A percentile compares a stretch with the other conserved stretches of the same genome.
Evolutionary conservation across 768 basidiomycete species (phyloP).

Genomic region (Lactarius sanguifluus): DNA sequence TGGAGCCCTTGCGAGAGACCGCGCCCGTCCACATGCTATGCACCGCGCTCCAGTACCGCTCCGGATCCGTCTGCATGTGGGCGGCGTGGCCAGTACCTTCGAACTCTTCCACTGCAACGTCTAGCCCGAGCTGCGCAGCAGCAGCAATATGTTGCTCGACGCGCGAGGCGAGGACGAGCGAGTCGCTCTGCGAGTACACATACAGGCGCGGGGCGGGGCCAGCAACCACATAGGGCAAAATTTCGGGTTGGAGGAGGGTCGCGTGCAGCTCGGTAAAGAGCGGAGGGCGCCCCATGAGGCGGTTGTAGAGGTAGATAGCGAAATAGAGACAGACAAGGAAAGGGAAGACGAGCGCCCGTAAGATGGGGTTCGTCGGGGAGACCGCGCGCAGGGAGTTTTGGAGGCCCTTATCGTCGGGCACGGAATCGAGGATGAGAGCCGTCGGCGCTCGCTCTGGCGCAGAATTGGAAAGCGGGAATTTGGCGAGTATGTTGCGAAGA

Average conservation of each 20-base stretch:
- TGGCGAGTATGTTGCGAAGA: constrained; percentile 27
- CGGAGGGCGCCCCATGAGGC: constrained; percentile 11
- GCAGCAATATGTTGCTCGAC: constrained; percentile 27
- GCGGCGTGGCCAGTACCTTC: constrained; percentile 26
- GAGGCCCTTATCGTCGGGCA: constrained; percentile 28
- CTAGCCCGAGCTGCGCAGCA: constrained; percentile 20
- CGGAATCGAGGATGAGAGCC: constrained; percentile 30
- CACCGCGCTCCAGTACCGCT: constrained; percentile 29
- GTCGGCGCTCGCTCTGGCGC: constrained; percentile 15
- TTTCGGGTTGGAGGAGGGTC: constrained; percentile 24
- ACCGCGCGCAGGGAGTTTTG: constrained; percentile 26
- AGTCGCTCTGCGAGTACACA: constrained; percentile 28
- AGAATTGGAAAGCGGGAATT: constrained; percentile 6
- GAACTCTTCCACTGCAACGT: constrained; percentile 29
- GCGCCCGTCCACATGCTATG: constrained; percentile 25
- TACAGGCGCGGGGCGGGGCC: constrained; percentile 26
- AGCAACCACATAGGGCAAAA: constrained; percentile 17
- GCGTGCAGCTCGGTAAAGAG: constrained; percentile 26
- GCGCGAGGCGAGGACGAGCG: constrained; percentile 21
- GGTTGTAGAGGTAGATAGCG: constrained; percentile 27
- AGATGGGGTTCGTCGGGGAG: constrained; percentile 20
- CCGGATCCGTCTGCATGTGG: constrained; percentile 28
- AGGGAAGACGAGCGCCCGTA: constrained; percentile 23
- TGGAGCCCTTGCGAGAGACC: background rate
- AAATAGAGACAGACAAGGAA: constrained; percentile 26